Evolutionary conservation across 495 filamentous ascomycete species (phyloP), one percentile per base, ranked within the genome.

Genomic region (Neurospora cerealis): DNA sequence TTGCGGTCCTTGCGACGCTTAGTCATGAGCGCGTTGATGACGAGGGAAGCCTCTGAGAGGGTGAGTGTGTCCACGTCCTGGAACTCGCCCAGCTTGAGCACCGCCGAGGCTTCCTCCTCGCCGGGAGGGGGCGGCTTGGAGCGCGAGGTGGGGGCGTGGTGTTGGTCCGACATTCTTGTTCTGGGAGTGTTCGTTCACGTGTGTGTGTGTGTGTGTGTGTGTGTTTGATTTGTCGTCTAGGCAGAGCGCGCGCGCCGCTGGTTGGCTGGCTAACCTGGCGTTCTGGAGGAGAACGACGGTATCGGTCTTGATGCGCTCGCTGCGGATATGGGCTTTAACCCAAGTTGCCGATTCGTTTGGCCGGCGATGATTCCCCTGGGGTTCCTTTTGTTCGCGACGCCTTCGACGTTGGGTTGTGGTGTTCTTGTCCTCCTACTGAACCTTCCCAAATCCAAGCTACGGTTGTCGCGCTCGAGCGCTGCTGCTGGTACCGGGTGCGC

Each of bases 51-150:
- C 80, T 97, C 96, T 15, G 92, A 94, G 39, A 97, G 86, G 40
- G 93, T 95, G 71, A 99, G 86, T 3, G 93, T 93, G 76, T 94
- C 93, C 42, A 94, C 93, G 79, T 93, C 86, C 76, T 94, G 88
- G 83, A 98, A 97, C 77, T 97, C 95, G 82, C 96, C 96, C 37
- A 99, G 92, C 77, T 89, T 90, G 72, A 98, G 89, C 42, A 91
- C 89, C 6, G 89, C 87, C 44, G 89, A 88, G 5, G 94, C 94
- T 85, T 98, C 95, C 83, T 98, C 94, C 78, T 97, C 93, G 79
- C 92, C 93, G 70, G 92, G 86, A 10, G 92, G 88, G 21, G 89
- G 81, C 72, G 91, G 87, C 79, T 93, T 93, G 70, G 90, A 84
- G 78, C 93, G 92, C 76, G 93, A 88, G 11, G 91, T 93, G 11